Conservation (phyloP, 345 rosid genomes). For the Stellera chamaejasme region DNA sequence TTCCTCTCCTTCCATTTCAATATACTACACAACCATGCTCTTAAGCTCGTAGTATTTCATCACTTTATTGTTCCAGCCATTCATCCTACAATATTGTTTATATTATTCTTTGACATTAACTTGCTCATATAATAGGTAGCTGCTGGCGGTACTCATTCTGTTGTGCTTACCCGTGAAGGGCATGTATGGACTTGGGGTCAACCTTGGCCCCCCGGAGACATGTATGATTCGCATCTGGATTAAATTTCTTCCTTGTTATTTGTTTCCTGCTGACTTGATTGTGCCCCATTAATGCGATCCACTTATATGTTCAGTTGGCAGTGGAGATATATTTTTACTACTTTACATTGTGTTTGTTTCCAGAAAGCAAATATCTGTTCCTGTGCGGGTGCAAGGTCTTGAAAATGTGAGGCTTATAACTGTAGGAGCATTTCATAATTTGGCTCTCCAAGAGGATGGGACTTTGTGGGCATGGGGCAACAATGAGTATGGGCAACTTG, state of each 20-base stretch:
- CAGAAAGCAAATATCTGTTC: conserved; percentile 97
- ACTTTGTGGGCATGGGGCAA: conserved; percentile 98
- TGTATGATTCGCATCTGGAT: conserved; percentile 33
- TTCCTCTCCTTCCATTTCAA: no score
- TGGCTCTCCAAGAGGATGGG: conserved; percentile 95
- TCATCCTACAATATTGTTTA: conserved; percentile 8
- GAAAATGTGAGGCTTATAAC: conserved; percentile 80
- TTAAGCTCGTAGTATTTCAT: no score
- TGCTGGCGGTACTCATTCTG: conserved; percentile 99
- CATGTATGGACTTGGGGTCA: conserved; percentile 99
- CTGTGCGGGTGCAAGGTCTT: conserved; percentile 97
- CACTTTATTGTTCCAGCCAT: not conserved
- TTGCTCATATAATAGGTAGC: conserved; percentile 59
- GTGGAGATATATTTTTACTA: not conserved
- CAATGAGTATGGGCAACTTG: conserved; percentile 99
- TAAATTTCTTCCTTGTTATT: conserved; percentile 1
- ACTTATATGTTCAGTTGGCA: not conserved
- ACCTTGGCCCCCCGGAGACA: conserved; percentile 99
- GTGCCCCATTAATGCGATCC: conserved; percentile 1
- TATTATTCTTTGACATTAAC: not conserved
- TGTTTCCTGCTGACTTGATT: not conserved
- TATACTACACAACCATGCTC: no score
- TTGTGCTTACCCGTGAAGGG: conserved; percentile 88
- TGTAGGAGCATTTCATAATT: conserved; percentile 97
- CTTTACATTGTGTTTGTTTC: conserved; percentile 1